Evolutionary conservation across 1,139 yeast genomes (phyloP), one percentile per base, ranked within the genome.

Genomic region (Ashbya aceris): DNA sequence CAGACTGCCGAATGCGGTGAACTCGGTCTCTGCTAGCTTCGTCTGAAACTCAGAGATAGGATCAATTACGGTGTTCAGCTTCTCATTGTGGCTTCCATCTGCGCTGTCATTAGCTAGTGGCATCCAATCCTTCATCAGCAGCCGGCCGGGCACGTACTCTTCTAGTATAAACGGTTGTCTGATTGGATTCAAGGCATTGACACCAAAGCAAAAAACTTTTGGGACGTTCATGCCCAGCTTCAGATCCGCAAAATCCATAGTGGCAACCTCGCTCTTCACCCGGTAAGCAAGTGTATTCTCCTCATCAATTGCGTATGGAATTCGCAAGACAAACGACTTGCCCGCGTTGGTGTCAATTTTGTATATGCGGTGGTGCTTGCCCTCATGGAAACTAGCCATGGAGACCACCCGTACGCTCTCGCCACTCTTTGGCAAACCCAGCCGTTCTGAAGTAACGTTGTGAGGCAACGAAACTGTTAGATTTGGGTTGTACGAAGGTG

Each of bases 181-280:
- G 34, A 87, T 58, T 10, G 77, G 71, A 58, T 87, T 89, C 38
- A 72, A 62, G 30, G 71, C 66, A 42, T 77, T 74, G 30, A 77
- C 69, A 44, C 83, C 83, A 68, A 83, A 91, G 26, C 89, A 77
- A 42, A 80, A 65, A 8, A 86, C 83, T 50, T 76, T 76, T 35
- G 97, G 96, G 38, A 83, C 84, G 28, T 73, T 70, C 33, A 74
- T 49, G 8, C 68, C 67, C 49, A 68, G 56, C 47, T 64, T 61
- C 52, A 73, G 64, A 40, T 70, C 63, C 43, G 81, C 71, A 61
- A 84, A 89, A 62, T 89, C 96, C 69, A 83, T 69, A 1, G 97
- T 89, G 17, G 98, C 98, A 38, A 81, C 96, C 64, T 91, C 98
- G 61, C 91, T 79, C 61, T 82, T 80, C 56, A 91, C 70, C 50